Conservation (phyloP, 768 basidiomycete genomes). For the Lepiota venenata region DNA sequence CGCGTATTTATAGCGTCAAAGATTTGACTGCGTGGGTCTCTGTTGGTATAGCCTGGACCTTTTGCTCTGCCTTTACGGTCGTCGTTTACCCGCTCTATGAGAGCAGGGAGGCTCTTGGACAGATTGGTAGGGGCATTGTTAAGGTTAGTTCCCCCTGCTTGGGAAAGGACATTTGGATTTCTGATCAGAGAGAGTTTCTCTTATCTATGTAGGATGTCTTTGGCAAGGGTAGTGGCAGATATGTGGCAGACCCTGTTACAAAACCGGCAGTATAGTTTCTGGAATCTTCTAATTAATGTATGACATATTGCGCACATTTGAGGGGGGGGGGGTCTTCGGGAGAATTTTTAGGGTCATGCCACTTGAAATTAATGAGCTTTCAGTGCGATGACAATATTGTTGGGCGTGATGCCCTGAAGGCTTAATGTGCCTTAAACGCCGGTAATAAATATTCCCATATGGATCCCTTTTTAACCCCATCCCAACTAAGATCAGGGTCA, state of each 20-base stretch:
- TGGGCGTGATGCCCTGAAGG: no score
- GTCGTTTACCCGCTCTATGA: slow-evolving; percentile 89
- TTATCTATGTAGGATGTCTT: slow-evolving; percentile 27
- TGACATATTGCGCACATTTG: no score
- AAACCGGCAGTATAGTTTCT: slow-evolving; percentile 9
- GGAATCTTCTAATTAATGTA: no score
- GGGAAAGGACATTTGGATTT: neutral
- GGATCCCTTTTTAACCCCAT: no score
- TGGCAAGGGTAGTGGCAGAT: slow-evolving; percentile 29
- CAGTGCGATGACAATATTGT: no score
- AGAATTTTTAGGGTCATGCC: no score
- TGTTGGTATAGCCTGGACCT: slow-evolving; percentile 82
- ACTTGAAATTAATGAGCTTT: no score
- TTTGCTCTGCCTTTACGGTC: slow-evolving; percentile 69
- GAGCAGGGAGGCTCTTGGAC: slow-evolving; percentile 59
- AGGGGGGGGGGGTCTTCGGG: no score
- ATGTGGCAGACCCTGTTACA: slow-evolving; percentile 6
- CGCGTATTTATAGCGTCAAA: slow-evolving; percentile 59
- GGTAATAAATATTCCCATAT: no score
- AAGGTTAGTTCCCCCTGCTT: slow-evolving; percentile 42
- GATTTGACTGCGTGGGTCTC: slow-evolving; percentile 80
- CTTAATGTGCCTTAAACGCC: no score
- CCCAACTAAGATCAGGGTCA: no score
- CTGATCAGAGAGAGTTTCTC: neutral
- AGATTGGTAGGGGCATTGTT: slow-evolving; percentile 58